Evolutionary conservation across 768 basidiomycete species (phyloP).

Genomic region (Phylloporus rhodoxanthus): DNA sequence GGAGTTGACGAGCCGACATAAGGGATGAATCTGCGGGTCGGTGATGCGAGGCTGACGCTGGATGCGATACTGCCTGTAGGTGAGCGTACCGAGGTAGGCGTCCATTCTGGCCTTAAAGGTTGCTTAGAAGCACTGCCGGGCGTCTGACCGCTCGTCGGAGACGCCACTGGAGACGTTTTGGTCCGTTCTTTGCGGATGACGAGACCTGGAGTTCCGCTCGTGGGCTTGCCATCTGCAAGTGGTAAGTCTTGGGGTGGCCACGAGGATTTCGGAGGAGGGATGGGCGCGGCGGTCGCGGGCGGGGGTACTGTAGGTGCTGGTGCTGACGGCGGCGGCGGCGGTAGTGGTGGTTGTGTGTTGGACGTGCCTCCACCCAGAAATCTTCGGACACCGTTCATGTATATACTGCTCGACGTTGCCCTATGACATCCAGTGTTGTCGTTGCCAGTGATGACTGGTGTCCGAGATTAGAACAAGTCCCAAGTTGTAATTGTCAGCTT

Average conservation of each 20-base stretch:
- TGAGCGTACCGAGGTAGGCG: conserved; percentile 16
- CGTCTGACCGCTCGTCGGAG: conserved; percentile 22
- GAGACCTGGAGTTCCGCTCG: conserved; percentile 29
- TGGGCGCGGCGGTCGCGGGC: conserved; percentile 21
- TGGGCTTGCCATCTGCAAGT: conserved; percentile 20
- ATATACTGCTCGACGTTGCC: conserved; percentile 13
- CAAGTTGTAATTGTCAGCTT: background rate
- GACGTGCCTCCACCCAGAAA: conserved; percentile 46
- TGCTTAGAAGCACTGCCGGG: conserved; percentile 24
- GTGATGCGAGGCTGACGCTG: conserved; percentile 16
- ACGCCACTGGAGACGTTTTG: conserved; percentile 23
- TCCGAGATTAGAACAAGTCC: background rate
- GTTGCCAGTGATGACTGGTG: background rate
- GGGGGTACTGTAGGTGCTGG: conserved; percentile 21
- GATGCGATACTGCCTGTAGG: conserved; percentile 23
- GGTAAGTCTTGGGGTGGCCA: conserved; percentile 43
- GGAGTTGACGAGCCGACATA: conserved; percentile 33
- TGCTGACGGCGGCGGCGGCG: conserved; percentile 17
- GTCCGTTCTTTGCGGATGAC: conserved; percentile 49
- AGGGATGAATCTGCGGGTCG: conserved; percentile 13
- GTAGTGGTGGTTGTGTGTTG: conserved; percentile 27
- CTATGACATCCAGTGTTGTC: conserved; percentile 19
- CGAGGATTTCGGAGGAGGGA: conserved; percentile 31
- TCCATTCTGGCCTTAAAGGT: conserved; percentile 21
- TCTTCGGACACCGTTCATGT: conserved; percentile 71